Base-by-base conservation (phyloP, 2,329 filamentous ascomycete genomes). In the Talaromyces verruculosus region DNA sequence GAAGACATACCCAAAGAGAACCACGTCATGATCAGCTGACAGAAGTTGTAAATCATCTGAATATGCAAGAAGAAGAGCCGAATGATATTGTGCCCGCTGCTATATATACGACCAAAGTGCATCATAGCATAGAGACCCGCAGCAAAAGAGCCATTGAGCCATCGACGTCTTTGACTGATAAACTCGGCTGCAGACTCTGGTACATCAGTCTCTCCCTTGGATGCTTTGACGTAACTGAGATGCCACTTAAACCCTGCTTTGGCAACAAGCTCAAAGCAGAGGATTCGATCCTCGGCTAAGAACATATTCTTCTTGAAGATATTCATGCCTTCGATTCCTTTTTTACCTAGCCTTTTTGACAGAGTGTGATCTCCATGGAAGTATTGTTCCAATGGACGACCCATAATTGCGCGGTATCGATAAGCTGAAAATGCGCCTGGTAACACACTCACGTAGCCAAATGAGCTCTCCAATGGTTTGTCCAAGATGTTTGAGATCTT, bases 251-350 rank as follows among this genome's bases (percentile, higher is more conserved):
- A 96, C 70, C 95, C 95, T 64, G 95, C 94, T 83, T 99, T 99
- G 76, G 95, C 95, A 71, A 99, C 95, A 77, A 99, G 84, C 80
- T 99, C 95, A 85, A 98, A 99, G 85, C 95, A 99, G 61, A 99
- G 87, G 84, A 99, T 99, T 88, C 95, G 93, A 89, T 99, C 95
- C 83, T 99, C 95, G 81, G 95, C 95, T 88, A 99, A 94, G 87
- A 98, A 99, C 95, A 99, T 99, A 88, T 99, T 99, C 89, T 98
- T 98, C 85, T 98, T 98, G 91, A 99, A 99, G 79, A 99, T 98
- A 83, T 98, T 98, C 95, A 98, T 98, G 74, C 94, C 95, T 77
- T 99, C 95, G 72, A 99, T 98, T 87, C 95, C 95, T 87, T 99
- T 99, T 84, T 97, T 96, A 73, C 94, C 94, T 65, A 97, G 88